Conservation (phyloP, 257 asterid genomes). For the Solanum arcanum region DNA sequence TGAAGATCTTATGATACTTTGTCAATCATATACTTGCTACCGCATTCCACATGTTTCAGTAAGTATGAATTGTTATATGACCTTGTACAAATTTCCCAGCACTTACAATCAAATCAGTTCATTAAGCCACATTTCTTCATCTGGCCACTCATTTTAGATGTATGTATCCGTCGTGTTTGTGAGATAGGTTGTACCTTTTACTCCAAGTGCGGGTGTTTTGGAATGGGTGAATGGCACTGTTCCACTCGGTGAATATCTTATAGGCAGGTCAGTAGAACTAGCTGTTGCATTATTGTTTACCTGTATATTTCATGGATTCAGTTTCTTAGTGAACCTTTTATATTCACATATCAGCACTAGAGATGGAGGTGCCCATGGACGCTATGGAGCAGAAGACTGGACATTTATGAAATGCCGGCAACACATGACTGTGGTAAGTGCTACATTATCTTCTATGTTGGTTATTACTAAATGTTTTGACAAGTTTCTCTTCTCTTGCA, state of each 20-base stretch:
- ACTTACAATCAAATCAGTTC: background rate
- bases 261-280: slow-evolving; percentile 56
- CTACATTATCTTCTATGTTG: slow-evolving; percentile 1
- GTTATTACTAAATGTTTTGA: background rate
- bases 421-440: slow-evolving; percentile 62
- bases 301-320: background rate
- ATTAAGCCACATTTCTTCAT: background rate
- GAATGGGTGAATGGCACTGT: slow-evolving; percentile 99
- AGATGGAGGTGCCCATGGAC: slow-evolving; percentile 97
- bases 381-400: slow-evolving; percentile 95
- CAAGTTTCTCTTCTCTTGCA: background rate
- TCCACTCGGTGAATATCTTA: slow-evolving; percentile 93
- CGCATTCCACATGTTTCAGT: background rate
- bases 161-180: slow-evolving; percentile 2
- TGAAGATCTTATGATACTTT: background rate
- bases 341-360: slow-evolving; percentile 43
- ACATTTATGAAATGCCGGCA: slow-evolving; percentile 75
- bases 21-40: background rate
- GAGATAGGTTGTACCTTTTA: slow-evolving; percentile 86
- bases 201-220: slow-evolving; percentile 98
- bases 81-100: background rate
- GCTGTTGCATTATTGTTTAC: background rate
- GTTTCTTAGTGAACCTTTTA: slow-evolving; percentile 12
- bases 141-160: background rate
- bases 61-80: background rate